Evolutionary conservation across 2,329 filamentous ascomycete species (phyloP).

Genomic region (Xylariaceae sp.): DNA sequence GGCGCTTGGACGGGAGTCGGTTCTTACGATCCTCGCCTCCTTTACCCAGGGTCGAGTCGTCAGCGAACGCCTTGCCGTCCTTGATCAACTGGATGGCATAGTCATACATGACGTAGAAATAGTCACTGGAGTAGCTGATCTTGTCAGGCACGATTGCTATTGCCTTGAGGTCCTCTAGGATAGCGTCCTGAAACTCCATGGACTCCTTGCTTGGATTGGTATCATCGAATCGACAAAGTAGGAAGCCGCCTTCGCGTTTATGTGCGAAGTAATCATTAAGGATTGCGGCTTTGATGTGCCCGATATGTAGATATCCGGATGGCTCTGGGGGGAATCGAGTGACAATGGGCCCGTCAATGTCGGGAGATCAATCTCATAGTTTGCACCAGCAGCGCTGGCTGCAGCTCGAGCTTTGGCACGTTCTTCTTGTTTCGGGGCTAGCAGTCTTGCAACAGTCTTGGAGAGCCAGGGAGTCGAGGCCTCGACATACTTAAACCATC

Average conservation of each 20-base stretch:
- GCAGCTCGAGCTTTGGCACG: conserved; percentile 44
- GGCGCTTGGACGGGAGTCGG: conserved; percentile 71
- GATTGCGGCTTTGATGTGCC: conserved; percentile 84
- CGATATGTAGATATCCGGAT: conserved; percentile 87
- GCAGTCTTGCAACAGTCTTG: conserved; percentile 56
- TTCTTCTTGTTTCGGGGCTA: conserved; percentile 60
- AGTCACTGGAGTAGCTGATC: conserved; percentile 84
- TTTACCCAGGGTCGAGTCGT: conserved; percentile 81
- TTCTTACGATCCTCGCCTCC: conserved; percentile 80
- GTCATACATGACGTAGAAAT: conserved; percentile 85
- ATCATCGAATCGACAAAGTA: conserved; percentile 89
- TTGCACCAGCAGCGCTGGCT: conserved; percentile 69
- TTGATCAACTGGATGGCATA: conserved; percentile 77
- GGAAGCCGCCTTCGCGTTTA: conserved; percentile 79
- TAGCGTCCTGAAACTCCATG: conserved; percentile 77
- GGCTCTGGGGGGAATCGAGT: conserved; percentile 93
- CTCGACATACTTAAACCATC: conserved; percentile 84
- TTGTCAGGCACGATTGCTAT: conserved; percentile 84
- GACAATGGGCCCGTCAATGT: conserved; percentile 81
- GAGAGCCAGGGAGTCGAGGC: conserved; percentile 69
- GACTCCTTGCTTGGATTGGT: conserved; percentile 96
- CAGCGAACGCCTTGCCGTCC: conserved; percentile 82
- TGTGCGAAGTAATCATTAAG: conserved; percentile 94
- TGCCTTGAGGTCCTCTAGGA: conserved; percentile 79
- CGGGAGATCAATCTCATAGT: conserved; percentile 82